Percentiles rank a stretch among this genome's conserved stretches.
These are phyloP conservation scores for Wallacemonas sp. DNA, from an alignment of 208 protist genomes.

Conservation along the genomic window DNA sequence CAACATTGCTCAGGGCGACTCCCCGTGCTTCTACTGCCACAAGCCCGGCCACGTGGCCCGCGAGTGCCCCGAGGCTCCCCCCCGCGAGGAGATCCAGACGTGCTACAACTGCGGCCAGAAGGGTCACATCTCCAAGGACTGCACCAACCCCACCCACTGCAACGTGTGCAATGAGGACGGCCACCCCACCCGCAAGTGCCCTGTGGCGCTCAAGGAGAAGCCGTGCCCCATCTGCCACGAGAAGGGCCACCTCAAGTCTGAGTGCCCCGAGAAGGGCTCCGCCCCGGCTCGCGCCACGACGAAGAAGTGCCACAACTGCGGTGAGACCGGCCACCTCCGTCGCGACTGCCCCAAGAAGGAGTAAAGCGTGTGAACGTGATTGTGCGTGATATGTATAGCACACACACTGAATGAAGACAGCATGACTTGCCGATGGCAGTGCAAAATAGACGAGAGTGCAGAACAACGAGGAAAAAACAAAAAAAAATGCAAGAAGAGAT, in stretches of 20 bases:
- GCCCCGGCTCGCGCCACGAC: slow-evolving; percentile 3
- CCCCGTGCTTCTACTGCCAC: slow-evolving; percentile 90
- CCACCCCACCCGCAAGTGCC: slow-evolving; percentile 82
- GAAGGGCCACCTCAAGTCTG: slow-evolving; percentile 73
- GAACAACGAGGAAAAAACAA: not conserved
- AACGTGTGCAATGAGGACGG: slow-evolving; percentile 82
- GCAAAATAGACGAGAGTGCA: slow-evolving; percentile 12
- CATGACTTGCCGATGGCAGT: not conserved
- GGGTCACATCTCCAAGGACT: slow-evolving; percentile 83
- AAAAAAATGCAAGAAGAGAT: slow-evolving; percentile 18
- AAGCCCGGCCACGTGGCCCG: slow-evolving; percentile 83
- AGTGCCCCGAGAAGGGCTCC: slow-evolving; percentile 49
- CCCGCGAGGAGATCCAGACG: slow-evolving; percentile 66
- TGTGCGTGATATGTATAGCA: not conserved
- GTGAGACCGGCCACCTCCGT: slow-evolving; percentile 61
- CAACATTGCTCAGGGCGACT: slow-evolving; percentile 52
- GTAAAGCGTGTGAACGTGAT: not conserved
- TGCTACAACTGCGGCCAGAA: slow-evolving; percentile 84
- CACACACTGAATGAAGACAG: slow-evolving; percentile 4
- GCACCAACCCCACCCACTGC: slow-evolving; percentile 69
- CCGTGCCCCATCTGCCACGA: slow-evolving; percentile 77
- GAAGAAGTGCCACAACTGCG: slow-evolving; percentile 74
- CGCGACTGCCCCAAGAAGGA: slow-evolving; percentile 57
- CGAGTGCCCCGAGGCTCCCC: slow-evolving; percentile 81
- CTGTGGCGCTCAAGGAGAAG: slow-evolving; percentile 43